phyloP scores from a whole-genome alignment of 306 rosid species.

The Arachis stenosperma region DNA sequence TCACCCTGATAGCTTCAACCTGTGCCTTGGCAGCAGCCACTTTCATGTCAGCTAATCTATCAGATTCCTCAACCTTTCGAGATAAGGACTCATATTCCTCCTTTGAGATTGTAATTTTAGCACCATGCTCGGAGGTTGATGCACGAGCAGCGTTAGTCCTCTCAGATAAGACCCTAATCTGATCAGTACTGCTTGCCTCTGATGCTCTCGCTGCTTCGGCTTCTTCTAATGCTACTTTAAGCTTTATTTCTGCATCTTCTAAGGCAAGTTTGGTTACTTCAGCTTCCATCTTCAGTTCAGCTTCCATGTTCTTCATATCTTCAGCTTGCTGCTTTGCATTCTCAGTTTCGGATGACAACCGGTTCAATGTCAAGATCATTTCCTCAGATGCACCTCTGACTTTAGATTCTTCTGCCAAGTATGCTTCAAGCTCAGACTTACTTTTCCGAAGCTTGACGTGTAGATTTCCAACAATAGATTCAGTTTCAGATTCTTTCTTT shows the following conservation, averaged over 20 bases:
- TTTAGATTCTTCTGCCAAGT: conserved; percentile 62
- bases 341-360: conserved; percentile 55
- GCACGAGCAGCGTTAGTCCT: conserved; percentile 64
- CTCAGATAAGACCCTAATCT: conserved; percentile 68
- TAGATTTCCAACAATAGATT: conserved; percentile 62
- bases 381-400: conserved; percentile 61
- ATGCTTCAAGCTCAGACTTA: conserved; percentile 61
- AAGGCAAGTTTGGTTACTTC: conserved; percentile 58
- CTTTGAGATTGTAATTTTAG: conserved; percentile 67
- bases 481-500: conserved; percentile 72
- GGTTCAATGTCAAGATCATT: conserved; percentile 57
- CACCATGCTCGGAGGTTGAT: conserved; percentile 68
- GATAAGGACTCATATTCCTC: conserved; percentile 75
- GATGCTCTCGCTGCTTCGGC: conserved; percentile 78
- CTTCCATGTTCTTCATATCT: conserved; percentile 63
- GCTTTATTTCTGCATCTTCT: conserved; percentile 66
- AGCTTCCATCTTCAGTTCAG: conserved; percentile 61
- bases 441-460: conserved; percentile 59
- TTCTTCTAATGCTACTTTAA: conserved; percentile 62
- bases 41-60: conserved; percentile 70
- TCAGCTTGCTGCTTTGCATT: conserved; percentile 55
- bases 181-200: conserved; percentile 69
- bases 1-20: conserved; percentile 79
- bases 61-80: conserved; percentile 71
- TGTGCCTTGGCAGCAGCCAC: conserved; percentile 84